phyloP scores from a whole-genome alignment of 2,329 filamentous ascomycete genomes.

The Pyricularia grisea region DNA sequence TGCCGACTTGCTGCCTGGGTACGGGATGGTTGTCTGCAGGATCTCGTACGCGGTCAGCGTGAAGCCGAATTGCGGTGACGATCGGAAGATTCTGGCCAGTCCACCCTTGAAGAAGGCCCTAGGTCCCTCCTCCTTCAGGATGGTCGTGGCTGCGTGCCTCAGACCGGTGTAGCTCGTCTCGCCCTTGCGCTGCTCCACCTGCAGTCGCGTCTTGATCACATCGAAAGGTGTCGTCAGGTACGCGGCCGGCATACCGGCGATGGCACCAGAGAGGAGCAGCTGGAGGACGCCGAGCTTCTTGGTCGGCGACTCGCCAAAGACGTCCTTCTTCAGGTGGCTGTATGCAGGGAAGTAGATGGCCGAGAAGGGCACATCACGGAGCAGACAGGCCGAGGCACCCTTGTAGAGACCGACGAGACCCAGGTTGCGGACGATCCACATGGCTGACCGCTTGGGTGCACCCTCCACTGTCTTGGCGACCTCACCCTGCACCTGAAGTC shows the following conservation, averaged over 20 bases:
- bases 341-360: constrained; percentile 99
- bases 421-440: constrained; percentile 96
- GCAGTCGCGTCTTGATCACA: constrained; percentile 97
- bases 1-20: constrained; percentile 53
- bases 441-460: constrained; percentile 78
- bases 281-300: constrained; percentile 88
- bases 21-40: constrained; percentile 70
- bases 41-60: constrained; percentile 94
- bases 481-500: constrained; percentile 94
- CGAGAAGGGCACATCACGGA: constrained; percentile 95
- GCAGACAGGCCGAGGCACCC: constrained; percentile 85
- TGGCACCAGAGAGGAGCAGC: constrained; percentile 88
- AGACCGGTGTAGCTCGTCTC: constrained; percentile 82
- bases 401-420: constrained; percentile 95
- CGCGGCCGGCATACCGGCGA: constrained; percentile 82
- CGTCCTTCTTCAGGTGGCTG: constrained; percentile 84
- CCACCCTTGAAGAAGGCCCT: constrained; percentile 98
- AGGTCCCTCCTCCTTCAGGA: constrained; percentile 88
- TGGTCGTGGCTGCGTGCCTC: constrained; percentile 73
- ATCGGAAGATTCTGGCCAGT: constrained; percentile 87
- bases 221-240: constrained; percentile 97
- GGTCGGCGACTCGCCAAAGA: constrained; percentile 80
- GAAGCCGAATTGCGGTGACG: constrained; percentile 95
- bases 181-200: constrained; percentile 95
- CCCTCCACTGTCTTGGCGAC: constrained; percentile 79